Evolutionary conservation across 1,284 basidiomycete species (phyloP), one percentile per base, ranked within the genome.

Genomic region (Papiliotrema fonsecae): DNA sequence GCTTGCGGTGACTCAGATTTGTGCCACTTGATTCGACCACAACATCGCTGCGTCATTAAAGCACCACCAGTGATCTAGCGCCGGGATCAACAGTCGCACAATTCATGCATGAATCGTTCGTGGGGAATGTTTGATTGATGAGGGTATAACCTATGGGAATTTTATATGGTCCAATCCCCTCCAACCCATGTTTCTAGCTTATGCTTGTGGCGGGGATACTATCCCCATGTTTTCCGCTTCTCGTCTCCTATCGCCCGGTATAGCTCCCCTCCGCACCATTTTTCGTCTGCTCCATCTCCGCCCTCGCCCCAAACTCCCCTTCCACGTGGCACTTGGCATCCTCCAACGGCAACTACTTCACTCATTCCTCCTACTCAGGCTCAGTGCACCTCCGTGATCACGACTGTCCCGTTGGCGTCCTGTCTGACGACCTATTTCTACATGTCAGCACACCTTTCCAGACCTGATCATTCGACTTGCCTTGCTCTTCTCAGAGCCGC

Each of bases 391-490:
- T 66, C 65, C 26, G 65, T 65, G 31, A 65, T 54, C 13, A 65
- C 55, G 41, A 55, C 52, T 39, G 56, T 54, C 16, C 65, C 61
- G 19, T 58, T 50, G 30, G 53, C 50, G 39, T 60, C 55, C 26
- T 58, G 54, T 11, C 57, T 55, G 30, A 69, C 49, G 24, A 67
- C 60, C 62, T 66, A 68, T 62, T 66, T 43, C 46, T 49, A 22
- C 25, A 38, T 32, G 45, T 60, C 60, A 64, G 59, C 52, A 25
- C 22, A 19, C 4, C 2, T 10, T 16, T 18, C 26, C 61, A 50
- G 42, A 63, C 58, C 59, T 62, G 62, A 47, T 56, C 59, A 49
- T 62, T 62, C 44, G 51, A 49, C 32, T 53, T 57, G 26, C 64
- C 66, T 47, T 62, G 58, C 45, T 47, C 37, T 47, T 27, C 16